phyloP scores from a whole-genome alignment of 202 grass and related monocot species.

The Digitaria exilis region DNA sequence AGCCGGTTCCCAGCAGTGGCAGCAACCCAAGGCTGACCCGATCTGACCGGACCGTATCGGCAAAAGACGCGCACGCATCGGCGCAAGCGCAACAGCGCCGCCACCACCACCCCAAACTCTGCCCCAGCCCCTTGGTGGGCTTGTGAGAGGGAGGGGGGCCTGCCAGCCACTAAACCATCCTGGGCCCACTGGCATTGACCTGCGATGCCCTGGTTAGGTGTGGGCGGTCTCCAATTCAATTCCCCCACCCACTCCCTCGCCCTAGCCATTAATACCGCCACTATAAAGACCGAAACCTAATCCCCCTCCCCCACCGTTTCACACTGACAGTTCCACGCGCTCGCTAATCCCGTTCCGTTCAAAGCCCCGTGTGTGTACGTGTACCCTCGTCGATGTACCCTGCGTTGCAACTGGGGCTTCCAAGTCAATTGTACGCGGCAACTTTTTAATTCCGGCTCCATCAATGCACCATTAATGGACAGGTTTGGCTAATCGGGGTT shows the following conservation, averaged over 20 bases:
- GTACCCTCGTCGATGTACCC: slow-evolving; percentile 23
- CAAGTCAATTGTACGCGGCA: slow-evolving; percentile 45
- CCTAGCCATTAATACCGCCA: slow-evolving; percentile 60
- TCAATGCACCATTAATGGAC: slow-evolving; percentile 44
- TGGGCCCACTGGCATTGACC: slow-evolving; percentile 68
- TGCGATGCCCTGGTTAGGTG: slow-evolving; percentile 69
- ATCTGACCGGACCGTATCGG: slow-evolving; percentile 19
- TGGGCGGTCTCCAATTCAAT: slow-evolving; percentile 70
- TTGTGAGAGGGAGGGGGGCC: slow-evolving; percentile 47
- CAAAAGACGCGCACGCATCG: slow-evolving; percentile 30
- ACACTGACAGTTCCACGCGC: slow-evolving; percentile 24
- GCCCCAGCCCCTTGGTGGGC: slow-evolving; percentile 22
- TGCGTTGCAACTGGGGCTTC: slow-evolving; percentile 35
- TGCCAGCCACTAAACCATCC: slow-evolving; percentile 60
- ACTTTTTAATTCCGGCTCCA: slow-evolving; percentile 26
- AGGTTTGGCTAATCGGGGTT: slow-evolving; percentile 42
- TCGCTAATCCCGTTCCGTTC: slow-evolving; percentile 29
- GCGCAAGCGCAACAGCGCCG: slow-evolving; percentile 23
- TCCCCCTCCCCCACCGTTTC: slow-evolving; percentile 12
- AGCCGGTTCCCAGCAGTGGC: slow-evolving; percentile 15
- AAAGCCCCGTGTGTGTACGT: not conserved
- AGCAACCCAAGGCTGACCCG: slow-evolving; percentile 30
- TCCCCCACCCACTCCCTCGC: slow-evolving; percentile 58
- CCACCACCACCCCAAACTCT: slow-evolving; percentile 3
- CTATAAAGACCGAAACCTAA: slow-evolving; percentile 48